Percentiles rank a stretch among this genome's conserved stretches.
Evolutionary conservation across 78 protist genomes (phyloP).

Genomic region (Blattamonas nauphoetae): DNA sequence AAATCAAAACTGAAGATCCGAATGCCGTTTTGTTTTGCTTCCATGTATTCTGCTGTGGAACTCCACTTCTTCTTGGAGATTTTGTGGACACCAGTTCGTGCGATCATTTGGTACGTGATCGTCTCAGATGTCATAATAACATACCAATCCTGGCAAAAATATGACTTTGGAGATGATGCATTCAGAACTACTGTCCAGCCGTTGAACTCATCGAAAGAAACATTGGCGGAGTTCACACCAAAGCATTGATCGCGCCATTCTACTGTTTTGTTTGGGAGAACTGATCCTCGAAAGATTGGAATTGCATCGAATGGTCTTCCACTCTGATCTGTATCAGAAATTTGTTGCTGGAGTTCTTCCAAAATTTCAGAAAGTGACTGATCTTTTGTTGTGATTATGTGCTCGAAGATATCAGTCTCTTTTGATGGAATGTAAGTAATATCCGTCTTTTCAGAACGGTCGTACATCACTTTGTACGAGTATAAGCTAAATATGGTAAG

Average conservation of each 20-base stretch:
- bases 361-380: too few species aligned
- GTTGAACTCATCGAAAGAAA: background rate
- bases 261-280: background rate
- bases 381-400: too few species aligned
- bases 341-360: too few species aligned
- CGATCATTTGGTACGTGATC: background rate
- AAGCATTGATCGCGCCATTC: background rate
- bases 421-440: too few species aligned
- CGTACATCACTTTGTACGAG: too few species aligned
- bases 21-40: background rate
- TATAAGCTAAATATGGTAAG: too few species aligned
- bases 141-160: background rate
- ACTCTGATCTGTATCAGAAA: too few species aligned
- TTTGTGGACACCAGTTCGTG: background rate
- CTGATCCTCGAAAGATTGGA: background rate
- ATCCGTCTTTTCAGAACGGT: too few species aligned
- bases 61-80: background rate
- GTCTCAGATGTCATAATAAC: background rate
- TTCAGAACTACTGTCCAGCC: background rate
- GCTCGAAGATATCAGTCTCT: too few species aligned
- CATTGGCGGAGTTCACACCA: background rate
- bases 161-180: background rate
- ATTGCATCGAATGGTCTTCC: background rate
- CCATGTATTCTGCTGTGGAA: background rate
- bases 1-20: background rate